These are phyloP conservation scores for Aspergillus ellipticus DNA, from an alignment of 495 filamentous ascomycete species.

Conservation along the genomic window DNA sequence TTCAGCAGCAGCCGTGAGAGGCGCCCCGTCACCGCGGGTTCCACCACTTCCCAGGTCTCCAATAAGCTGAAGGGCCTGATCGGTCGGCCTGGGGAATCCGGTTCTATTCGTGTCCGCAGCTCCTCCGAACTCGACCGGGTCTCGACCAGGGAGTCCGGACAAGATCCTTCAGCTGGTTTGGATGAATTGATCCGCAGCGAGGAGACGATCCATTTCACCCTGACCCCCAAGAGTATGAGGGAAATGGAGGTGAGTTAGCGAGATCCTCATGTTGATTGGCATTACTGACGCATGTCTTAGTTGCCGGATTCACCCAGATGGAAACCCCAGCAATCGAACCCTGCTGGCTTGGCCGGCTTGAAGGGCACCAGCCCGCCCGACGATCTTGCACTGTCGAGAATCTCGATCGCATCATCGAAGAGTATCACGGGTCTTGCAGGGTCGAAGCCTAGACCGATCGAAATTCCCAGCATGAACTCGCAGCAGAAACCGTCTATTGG, in stretches of 20 bases:
- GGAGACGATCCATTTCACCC: conserved; percentile 88
- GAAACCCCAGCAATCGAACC: conserved; percentile 29
- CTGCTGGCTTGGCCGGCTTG: conserved; percentile 36
- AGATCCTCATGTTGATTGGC: not conserved
- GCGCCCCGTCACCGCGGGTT: conserved; percentile 53
- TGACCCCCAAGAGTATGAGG: conserved; percentile 86
- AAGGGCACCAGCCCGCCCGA: conserved; percentile 34
- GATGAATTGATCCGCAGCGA: conserved; percentile 87
- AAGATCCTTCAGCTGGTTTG: conserved; percentile 57
- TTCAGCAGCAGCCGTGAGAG: conserved; percentile 46
- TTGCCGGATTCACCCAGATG: conserved; percentile 41
- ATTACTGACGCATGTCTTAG: conserved; percentile 19
- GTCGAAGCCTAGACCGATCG: conserved; percentile 26
- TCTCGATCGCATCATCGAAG: conserved; percentile 25
- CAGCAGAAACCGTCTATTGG: conserved; percentile 29
- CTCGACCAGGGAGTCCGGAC: conserved; percentile 36
- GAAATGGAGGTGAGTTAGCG: conserved; percentile 67
- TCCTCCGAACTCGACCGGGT: conserved; percentile 48
- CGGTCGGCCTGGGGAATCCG: conserved; percentile 11
- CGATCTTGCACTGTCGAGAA: conserved; percentile 17
- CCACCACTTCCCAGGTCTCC: conserved; percentile 50
- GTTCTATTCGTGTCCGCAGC: conserved; percentile 38
- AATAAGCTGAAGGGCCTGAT: conserved; percentile 53
- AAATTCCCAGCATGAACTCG: conserved; percentile 23
- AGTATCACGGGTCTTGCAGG: conserved; percentile 15